Evolutionary conservation across 2,329 filamentous ascomycete species (phyloP).

Genomic region (Arthrobotrys musiformis): DNA sequence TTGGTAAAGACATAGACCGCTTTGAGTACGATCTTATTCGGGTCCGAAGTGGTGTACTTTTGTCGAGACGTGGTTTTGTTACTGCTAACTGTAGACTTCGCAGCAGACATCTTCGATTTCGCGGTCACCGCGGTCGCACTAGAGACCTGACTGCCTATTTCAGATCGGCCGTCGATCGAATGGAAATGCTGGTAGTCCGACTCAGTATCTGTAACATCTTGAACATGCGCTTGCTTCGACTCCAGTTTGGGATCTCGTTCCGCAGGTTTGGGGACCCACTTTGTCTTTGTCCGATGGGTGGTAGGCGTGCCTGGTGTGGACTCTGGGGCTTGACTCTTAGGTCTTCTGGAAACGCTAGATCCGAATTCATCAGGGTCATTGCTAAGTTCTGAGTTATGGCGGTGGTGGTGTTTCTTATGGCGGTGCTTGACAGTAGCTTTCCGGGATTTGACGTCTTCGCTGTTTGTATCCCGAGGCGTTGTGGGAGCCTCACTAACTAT

Average conservation of each 20-base stretch:
- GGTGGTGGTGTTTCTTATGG: conserved; percentile 56
- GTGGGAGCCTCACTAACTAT: conserved; percentile 62
- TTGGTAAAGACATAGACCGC: conserved; percentile 94
- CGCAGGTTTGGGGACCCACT: conserved; percentile 20
- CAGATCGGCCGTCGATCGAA: conserved; percentile 32
- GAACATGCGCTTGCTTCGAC: background rate
- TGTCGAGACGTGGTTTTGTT: conserved; percentile 85
- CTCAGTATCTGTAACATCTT: conserved; percentile 32
- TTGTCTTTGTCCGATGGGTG: conserved; percentile 38
- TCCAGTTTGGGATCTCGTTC: conserved; percentile 36
- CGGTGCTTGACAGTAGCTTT: conserved; percentile 60
- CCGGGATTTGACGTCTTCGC: conserved; percentile 53
- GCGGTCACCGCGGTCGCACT: conserved; percentile 37
- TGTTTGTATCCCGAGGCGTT: conserved; percentile 57
- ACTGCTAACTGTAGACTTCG: conserved; percentile 73
- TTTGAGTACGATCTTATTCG: conserved; percentile 94
- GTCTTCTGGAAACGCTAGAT: conserved; percentile 40
- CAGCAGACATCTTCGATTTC: conserved; percentile 66
- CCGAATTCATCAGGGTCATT: conserved; percentile 39
- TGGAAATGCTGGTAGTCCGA: conserved; percentile 37
- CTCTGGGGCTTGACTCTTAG: conserved; percentile 39
- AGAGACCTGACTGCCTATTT: conserved; percentile 44
- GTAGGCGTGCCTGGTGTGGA: conserved; percentile 25
- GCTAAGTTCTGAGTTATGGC: conserved; percentile 53
- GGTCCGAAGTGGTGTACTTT: conserved; percentile 86